phyloP scores from a whole-genome alignment of 176 grass and related monocot genomes.

The Poa annua region DNA sequence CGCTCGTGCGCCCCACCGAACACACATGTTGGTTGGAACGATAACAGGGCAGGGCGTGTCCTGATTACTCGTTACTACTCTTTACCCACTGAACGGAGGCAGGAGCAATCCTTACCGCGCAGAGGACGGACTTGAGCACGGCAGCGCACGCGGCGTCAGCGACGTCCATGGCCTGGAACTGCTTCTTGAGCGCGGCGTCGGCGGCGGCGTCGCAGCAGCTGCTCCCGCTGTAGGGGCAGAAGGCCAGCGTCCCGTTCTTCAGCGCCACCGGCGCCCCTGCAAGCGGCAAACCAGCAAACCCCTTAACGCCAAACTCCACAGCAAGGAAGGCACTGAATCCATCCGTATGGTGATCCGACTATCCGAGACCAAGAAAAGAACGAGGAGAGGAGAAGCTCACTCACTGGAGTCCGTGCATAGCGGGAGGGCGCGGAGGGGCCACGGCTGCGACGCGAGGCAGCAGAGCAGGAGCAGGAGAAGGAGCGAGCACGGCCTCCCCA shows the following conservation, averaged over 20 bases:
- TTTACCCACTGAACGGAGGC: not conserved
- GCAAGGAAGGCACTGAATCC: not conserved
- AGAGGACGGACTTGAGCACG: conserved; percentile 74
- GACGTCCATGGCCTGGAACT: conserved; percentile 70
- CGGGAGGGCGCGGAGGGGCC: conserved; percentile 48
- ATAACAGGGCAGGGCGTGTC: too few relatives aligned
- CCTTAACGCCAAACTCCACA: not conserved
- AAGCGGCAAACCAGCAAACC: not conserved
- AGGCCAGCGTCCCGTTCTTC: conserved; percentile 58
- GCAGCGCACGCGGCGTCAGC: conserved; percentile 61
- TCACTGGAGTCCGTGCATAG: conserved; percentile 72
- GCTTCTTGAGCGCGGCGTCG: conserved; percentile 57
- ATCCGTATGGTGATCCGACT: too few relatives aligned
- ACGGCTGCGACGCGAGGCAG: conserved; percentile 27
- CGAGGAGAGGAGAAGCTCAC: not conserved
- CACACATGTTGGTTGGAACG: not conserved
- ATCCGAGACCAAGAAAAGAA: not conserved
- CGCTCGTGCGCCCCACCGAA: not conserved
- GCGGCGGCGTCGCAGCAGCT: conserved; percentile 67
- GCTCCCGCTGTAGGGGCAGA: conserved; percentile 52
- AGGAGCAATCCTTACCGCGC: conserved; percentile 48
- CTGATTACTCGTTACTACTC: not conserved
- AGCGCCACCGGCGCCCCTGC: conserved; percentile 59
- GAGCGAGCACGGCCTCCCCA: not conserved
- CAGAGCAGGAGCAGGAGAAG: not conserved